A percentile compares a stretch with the other conserved stretches of the same genome.
Conservation (phyloP, 306 rosid species). For the Delonix regia region DNA sequence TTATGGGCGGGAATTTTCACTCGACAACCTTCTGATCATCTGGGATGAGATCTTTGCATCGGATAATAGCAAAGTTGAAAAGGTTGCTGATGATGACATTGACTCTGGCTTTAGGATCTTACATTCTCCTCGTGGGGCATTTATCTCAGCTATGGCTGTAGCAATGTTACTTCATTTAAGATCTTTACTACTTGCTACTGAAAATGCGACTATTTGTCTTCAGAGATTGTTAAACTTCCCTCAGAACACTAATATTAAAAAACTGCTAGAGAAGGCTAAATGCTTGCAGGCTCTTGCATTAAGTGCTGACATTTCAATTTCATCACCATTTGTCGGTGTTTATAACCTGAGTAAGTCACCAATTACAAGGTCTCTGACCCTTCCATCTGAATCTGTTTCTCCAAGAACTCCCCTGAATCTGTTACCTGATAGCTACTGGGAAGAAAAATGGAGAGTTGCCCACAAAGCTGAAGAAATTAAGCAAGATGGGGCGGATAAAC, state of each 20-base stretch:
- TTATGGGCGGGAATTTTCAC: conserved; percentile 94
- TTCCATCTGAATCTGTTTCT: conserved; percentile 58
- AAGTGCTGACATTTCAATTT: conserved; percentile 59
- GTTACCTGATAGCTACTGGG: conserved; percentile 92
- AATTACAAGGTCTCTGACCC: conserved; percentile 51
- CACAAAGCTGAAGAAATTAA: conserved; percentile 75
- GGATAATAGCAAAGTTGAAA: conserved; percentile 57
- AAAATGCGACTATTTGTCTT: conserved; percentile 90
- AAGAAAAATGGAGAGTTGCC: conserved; percentile 94
- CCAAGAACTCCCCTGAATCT: conserved; percentile 71
- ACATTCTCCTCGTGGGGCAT: conserved; percentile 85
- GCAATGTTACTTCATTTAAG: conserved; percentile 90
- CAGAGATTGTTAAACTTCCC: conserved; percentile 90
- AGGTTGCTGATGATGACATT: conserved; percentile 49
- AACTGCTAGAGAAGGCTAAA: conserved; percentile 81
- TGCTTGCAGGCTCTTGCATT: conserved; percentile 77
- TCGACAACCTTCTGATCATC: conserved; percentile 70
- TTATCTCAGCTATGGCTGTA: conserved; percentile 80
- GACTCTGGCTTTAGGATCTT: conserved; percentile 62
- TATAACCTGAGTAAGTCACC: conserved; percentile 48
- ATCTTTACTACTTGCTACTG: conserved; percentile 92
- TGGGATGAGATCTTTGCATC: conserved; percentile 96
- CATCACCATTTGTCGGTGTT: conserved; percentile 45
- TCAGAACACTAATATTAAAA: conserved; percentile 61
- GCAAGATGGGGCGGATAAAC: conserved; percentile 48